phyloP scores from a whole-genome alignment of 164 flowering plant genomes.

The Vitis rotundifolia region DNA sequence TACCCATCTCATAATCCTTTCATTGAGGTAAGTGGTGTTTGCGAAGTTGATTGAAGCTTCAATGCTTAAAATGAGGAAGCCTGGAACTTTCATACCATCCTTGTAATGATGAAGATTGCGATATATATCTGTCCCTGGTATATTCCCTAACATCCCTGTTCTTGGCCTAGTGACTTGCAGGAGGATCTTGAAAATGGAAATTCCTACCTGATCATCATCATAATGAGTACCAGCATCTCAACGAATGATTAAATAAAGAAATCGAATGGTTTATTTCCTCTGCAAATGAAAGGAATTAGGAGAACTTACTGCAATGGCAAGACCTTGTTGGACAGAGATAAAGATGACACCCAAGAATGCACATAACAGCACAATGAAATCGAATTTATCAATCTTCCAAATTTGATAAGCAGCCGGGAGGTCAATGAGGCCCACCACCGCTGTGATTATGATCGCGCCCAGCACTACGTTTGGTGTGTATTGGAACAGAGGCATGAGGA shows the following conservation, averaged over 20 bases:
- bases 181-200: conserved; percentile 78
- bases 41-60: conserved; percentile 90
- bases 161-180: conserved; percentile 85
- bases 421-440: conserved; percentile 85
- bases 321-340: conserved; percentile 77
- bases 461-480: conserved; percentile 87
- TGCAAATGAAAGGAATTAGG: background rate
- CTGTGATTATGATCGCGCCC: conserved; percentile 85
- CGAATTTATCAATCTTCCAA: conserved; percentile 86
- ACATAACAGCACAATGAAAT: conserved; percentile 65
- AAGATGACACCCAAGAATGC: conserved; percentile 87
- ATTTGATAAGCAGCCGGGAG: conserved; percentile 64
- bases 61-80: conserved; percentile 71
- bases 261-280: too few relatives aligned
- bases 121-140: conserved; percentile 72
- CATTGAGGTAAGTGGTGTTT: conserved; percentile 75
- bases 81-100: conserved; percentile 64
- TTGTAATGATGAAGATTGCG: conserved; percentile 69
- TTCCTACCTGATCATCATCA: conserved; percentile 55
- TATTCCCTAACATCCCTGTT: conserved; percentile 64
- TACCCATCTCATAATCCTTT: conserved; percentile 84
- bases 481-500: conserved; percentile 87
- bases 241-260: too few relatives aligned
- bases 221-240: background rate
- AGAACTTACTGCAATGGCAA: conserved; percentile 72